phyloP scores from a whole-genome alignment of 2,329 filamentous ascomycete species.

The Niveomyces coronatus region DNA sequence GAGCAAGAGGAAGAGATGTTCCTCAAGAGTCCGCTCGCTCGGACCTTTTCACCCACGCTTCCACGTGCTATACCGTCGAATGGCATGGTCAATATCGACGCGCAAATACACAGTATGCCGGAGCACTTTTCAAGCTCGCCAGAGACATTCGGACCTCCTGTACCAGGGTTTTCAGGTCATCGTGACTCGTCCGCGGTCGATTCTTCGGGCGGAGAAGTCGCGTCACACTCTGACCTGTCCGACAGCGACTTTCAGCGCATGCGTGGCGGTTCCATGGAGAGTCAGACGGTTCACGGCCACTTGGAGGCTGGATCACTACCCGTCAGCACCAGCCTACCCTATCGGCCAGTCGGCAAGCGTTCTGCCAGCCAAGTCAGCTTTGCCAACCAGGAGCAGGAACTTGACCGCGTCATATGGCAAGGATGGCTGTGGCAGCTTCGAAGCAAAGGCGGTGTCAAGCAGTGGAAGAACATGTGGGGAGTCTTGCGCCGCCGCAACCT shows the following conservation, averaged over 20 bases:
- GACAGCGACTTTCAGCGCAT: conserved; percentile 48
- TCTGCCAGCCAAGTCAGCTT: conserved; percentile 56
- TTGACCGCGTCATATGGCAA: conserved; percentile 87
- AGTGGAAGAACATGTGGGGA: conserved; percentile 94
- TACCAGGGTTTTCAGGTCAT: conserved; percentile 22
- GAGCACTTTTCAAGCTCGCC: conserved; percentile 50
- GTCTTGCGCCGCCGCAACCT: conserved; percentile 79
- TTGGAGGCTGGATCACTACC: conserved; percentile 11
- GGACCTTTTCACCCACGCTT: conserved; percentile 30
- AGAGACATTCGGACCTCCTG: conserved; percentile 35
- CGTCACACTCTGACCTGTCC: conserved; percentile 80
- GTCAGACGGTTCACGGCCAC: conserved; percentile 25
- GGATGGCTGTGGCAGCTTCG: conserved; percentile 81
- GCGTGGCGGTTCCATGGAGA: conserved; percentile 43
- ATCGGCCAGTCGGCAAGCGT: conserved; percentile 23
- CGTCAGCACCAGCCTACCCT: conserved; percentile 1
- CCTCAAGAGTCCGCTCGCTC: conserved; percentile 53
- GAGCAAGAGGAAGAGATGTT: conserved; percentile 82
- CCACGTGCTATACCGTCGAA: conserved; percentile 13
- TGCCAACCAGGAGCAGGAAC: conserved; percentile 49
- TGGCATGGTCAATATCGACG: conserved; percentile 12
- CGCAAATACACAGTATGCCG: conserved; percentile 18
- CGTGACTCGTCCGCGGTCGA: conserved; percentile 52
- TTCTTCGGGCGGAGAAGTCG: conserved; percentile 56
- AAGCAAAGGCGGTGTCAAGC: conserved; percentile 69